Conservation (phyloP, 2,329 filamentous ascomycete genomes). For the Aspergillus sp. region DNA sequence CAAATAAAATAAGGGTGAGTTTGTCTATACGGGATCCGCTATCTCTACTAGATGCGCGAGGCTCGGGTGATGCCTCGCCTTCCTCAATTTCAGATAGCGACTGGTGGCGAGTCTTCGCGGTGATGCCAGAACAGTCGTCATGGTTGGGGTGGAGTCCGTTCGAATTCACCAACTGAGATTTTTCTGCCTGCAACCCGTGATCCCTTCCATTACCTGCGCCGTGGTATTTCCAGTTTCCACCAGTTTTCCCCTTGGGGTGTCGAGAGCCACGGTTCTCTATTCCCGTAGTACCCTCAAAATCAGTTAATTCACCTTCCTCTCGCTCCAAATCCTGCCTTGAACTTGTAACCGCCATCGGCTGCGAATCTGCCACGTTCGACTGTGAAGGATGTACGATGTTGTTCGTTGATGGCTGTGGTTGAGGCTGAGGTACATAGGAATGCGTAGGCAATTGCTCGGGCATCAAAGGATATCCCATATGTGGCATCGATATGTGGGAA, state of each 20-base stretch:
- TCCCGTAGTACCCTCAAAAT: conserved; percentile 53
- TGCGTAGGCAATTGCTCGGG: conserved; percentile 15
- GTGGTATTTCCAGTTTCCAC: neutral
- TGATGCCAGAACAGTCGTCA: neutral
- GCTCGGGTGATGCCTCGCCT: conserved; percentile 25
- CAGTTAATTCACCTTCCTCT: conserved; percentile 78
- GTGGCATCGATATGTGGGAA: conserved; percentile 31
- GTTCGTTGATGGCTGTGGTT: conserved; percentile 4
- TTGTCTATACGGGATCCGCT: conserved; percentile 33
- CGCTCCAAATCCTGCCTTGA: conserved; percentile 44
- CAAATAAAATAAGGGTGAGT: neutral
- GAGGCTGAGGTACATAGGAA: conserved; percentile 9
- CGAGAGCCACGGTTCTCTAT: neutral
- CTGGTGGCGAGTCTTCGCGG: neutral
- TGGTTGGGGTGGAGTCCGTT: neutral
- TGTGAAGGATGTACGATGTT: conserved; percentile 10
- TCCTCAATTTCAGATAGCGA: conserved; percentile 24
- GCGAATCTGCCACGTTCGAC: conserved; percentile 12
- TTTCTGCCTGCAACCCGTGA: neutral
- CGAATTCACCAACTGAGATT: neutral
- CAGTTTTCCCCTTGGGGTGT: neutral
- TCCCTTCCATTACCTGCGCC: neutral
- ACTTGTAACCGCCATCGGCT: conserved; percentile 20
- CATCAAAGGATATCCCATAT: conserved; percentile 23
- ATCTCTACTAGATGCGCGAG: conserved; percentile 25